phyloP scores from a whole-genome alignment of 2,329 filamentous ascomycete genomes.

The Penicillium polonicum region DNA sequence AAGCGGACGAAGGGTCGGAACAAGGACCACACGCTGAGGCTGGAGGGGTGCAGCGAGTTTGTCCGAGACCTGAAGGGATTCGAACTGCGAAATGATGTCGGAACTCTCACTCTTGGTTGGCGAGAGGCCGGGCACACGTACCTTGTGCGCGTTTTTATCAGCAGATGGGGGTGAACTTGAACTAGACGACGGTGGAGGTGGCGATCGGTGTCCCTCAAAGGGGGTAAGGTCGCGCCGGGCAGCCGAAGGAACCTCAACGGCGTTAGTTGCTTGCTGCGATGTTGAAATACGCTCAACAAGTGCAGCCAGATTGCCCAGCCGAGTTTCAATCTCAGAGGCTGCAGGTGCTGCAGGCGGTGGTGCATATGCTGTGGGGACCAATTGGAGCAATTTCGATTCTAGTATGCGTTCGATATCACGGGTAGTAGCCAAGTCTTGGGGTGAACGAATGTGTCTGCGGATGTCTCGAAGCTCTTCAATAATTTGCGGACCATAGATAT shows the following conservation, averaged over 20 bases:
- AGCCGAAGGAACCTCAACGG: not conserved
- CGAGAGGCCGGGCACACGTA: not conserved
- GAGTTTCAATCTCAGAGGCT: not conserved
- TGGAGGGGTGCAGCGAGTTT: not conserved
- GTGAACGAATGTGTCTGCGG: not conserved
- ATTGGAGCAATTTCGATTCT: not conserved
- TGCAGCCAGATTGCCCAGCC: not conserved
- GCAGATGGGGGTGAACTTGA: not conserved
- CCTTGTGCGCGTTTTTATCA: not conserved
- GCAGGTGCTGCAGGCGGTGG: not conserved
- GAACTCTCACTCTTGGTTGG: not conserved
- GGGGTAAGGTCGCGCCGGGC: not conserved
- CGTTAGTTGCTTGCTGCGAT: not conserved
- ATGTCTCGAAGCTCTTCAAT: not conserved
- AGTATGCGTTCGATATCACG: not conserved
- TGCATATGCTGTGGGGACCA: not conserved
- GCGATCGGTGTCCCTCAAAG: slow-evolving; percentile 1
- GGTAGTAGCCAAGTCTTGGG: not conserved
- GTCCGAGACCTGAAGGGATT: not conserved
- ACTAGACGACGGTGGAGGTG: not conserved
- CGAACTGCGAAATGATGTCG: not conserved
- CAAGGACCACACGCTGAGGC: not conserved
- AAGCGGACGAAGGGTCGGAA: not conserved
- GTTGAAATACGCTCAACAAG: not conserved
- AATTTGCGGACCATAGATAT: not conserved